Evolutionary conservation across 2,329 filamentous ascomycete genomes (phyloP).

Genomic region (Stenocarpella maydis): DNA sequence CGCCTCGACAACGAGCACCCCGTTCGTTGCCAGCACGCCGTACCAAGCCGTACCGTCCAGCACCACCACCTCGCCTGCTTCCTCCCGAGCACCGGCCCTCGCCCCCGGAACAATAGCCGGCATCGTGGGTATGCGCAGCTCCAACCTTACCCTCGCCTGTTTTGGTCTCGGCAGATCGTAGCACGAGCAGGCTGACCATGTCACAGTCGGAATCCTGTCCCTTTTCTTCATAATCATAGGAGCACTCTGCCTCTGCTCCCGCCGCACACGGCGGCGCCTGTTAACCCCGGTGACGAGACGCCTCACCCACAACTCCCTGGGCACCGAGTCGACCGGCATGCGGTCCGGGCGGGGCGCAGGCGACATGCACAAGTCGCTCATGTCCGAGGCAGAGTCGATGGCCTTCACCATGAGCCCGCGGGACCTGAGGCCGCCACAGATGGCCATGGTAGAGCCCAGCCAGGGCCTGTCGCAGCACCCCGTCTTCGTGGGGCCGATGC

Average conservation of each 20-base stretch:
- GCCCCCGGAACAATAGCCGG: constrained; percentile 15
- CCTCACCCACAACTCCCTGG: background rate
- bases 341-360: background rate
- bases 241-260: constrained; percentile 22
- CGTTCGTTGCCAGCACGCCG: background rate
- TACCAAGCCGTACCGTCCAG: constrained; percentile 4
- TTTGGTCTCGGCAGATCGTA: background rate
- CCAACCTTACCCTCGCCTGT: no score
- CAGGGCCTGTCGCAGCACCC: constrained; percentile 5
- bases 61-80: background rate
- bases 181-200: background rate
- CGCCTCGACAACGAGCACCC: background rate
- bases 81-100: constrained; percentile 9
- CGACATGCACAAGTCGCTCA: constrained; percentile 11
- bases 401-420: background rate
- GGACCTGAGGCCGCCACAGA: background rate
- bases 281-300: background rate
- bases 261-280: constrained; percentile 1
- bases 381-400: background rate
- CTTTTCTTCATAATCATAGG: constrained; percentile 13
- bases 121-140: constrained; percentile 15
- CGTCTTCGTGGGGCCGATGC: background rate
- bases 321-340: background rate
- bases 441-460: background rate
- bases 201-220: background rate